Percentiles rank a stretch among this genome's conserved stretches.
These are phyloP conservation scores for Trifolium subterraneum DNA, from an alignment of 306 rosid species.

Conservation along the genomic window DNA sequence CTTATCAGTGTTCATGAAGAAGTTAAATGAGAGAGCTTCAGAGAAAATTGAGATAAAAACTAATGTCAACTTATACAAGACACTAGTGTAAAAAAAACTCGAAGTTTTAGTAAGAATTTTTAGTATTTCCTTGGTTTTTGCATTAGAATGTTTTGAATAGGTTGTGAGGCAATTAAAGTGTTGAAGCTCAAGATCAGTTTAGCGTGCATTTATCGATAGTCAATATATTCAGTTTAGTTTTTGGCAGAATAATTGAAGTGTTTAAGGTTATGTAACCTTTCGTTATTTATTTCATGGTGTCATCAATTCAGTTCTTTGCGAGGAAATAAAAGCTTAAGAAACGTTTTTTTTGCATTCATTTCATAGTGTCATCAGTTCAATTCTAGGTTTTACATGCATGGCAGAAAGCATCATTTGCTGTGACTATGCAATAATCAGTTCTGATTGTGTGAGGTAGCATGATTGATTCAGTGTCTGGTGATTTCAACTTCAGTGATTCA, in stretches of 20 bases:
- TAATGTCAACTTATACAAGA: background rate
- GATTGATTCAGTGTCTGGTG: conserved; percentile 8
- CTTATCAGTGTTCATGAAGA: background rate
- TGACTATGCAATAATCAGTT: background rate
- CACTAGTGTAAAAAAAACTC: too few species aligned
- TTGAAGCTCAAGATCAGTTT: background rate
- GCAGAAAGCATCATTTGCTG: background rate
- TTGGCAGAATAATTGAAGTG: background rate
- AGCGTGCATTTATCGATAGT: too few species aligned
- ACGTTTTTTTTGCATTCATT: background rate
- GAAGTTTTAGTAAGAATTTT: background rate
- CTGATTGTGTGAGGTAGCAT: background rate
- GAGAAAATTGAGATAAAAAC: background rate
- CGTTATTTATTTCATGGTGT: background rate
- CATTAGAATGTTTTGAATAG: conserved; percentile 13
- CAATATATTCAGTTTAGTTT: background rate
- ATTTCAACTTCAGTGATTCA: background rate
- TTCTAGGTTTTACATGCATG: conserved; percentile 16
- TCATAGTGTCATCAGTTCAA: background rate
- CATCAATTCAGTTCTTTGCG: background rate
- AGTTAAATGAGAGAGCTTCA: background rate
- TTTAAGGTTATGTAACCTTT: conserved; percentile 6
- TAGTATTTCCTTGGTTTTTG: background rate
- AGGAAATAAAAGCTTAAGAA: conserved; percentile 12
- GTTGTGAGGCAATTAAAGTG: background rate